Evolutionary conservation across 129 eudicot genomes (phyloP).

Genomic region (Lonicera japonica): DNA sequence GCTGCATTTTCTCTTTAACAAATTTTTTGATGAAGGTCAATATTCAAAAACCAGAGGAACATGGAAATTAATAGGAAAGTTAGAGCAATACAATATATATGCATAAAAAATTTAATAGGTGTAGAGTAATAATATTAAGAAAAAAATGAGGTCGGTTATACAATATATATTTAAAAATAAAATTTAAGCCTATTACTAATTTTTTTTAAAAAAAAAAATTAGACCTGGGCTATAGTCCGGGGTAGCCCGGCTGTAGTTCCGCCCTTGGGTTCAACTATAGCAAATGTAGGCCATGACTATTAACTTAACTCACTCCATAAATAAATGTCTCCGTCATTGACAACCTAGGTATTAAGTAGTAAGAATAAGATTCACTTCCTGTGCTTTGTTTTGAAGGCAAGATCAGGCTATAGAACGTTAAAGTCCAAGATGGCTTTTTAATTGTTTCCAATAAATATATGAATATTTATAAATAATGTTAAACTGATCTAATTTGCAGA

Average conservation of each 20-base stretch:
- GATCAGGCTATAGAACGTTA: neutral
- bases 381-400: neutral
- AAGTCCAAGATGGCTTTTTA: too few species aligned
- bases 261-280: conserved; percentile 87
- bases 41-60: neutral
- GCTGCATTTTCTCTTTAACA: neutral
- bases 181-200: neutral
- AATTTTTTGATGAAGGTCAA: neutral
- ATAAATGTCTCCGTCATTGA: conserved; percentile 96
- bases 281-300: conserved; percentile 97
- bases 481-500: neutral
- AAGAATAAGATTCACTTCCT: conserved; percentile 5
- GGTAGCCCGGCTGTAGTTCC: too few species aligned
- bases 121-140: too few species aligned
- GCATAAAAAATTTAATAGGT: too few species aligned
- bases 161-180: neutral
- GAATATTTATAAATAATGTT: too few species aligned
- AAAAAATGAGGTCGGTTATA: neutral
- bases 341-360: conserved; percentile 51
- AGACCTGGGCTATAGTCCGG: neutral
- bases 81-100: neutral
- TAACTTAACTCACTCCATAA: conserved; percentile 90
- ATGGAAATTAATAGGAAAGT: neutral
- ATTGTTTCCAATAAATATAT: too few species aligned
- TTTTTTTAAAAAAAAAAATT: neutral